Percentiles rank a stretch among this genome's conserved stretches.
Conservation (phyloP, 768 basidiomycete genomes). For the Grammothele lineata region DNA sequence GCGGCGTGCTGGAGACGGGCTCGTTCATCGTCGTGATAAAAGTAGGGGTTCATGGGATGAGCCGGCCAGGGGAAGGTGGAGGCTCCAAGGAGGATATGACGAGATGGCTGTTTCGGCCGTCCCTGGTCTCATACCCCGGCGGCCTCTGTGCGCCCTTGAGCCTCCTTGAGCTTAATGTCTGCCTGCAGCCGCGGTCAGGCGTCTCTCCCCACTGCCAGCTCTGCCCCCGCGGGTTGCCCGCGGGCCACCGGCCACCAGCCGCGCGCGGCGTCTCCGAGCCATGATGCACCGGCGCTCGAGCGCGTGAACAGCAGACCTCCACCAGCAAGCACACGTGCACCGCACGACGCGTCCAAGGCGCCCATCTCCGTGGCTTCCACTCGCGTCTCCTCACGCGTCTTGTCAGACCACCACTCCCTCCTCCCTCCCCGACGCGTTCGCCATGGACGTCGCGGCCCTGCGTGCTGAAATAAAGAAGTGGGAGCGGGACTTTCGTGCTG, state of each 20-base stretch:
- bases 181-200: too few species aligned
- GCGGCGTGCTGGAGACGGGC: conserved; percentile 1
- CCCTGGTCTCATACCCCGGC: background rate
- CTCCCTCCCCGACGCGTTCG: conserved; percentile 8
- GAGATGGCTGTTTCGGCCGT: background rate
- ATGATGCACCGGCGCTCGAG: too few species aligned
- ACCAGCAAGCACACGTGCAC: too few species aligned
- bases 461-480: conserved; percentile 73
- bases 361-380: conserved; percentile 12
- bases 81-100: background rate
- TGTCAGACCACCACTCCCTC: background rate
- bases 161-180: too few species aligned
- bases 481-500: conserved; percentile 63
- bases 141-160: too few species aligned
- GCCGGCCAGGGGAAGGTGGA: background rate
- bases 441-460: conserved; percentile 44
- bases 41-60: conserved; percentile 9
- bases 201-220: too few species aligned
- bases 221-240: too few species aligned
- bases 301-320: too few species aligned
- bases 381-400: conserved; percentile 5
- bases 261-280: too few species aligned
- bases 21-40: conserved; percentile 7
- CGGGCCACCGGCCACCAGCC: too few species aligned
- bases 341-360: too few species aligned